Base-by-base conservation (phyloP, 148 eudicot genomes). In the Simmondsia chinensis region DNA sequence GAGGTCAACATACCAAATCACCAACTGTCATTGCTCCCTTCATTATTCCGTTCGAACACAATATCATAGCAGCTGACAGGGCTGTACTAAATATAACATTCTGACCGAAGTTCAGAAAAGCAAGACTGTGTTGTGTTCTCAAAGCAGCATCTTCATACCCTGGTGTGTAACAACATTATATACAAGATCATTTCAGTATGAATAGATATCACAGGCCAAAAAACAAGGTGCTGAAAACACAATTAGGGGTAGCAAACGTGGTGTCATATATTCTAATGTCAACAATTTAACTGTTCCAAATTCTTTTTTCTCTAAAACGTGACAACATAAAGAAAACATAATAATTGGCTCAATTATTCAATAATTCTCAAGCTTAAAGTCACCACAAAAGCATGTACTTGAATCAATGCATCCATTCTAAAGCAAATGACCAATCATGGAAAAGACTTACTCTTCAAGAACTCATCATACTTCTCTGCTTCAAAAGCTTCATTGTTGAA, bases 131-230 rank as follows among this genome's bases (percentile, higher is more conserved):
- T 61, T 88, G 97, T 54, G 97, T 84, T 72, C 80, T 71, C 39
- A 88, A 48, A 38, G 97, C 97, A 68, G 97, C 97, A 66, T 78
- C 82, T 61, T 83, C 97, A 66, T 83, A 88, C 58, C 79, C 97
- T 88, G 71, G 22, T 60, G 32, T 15, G 52, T 33, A 28, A 47
- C 12, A 60, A 38, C n/a, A n/a, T n/a, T n/a, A n/a, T n/a, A n/a
- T n/a, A n/a, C n/a, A n/a, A n/a, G n/a, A n/a, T n/a, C n/a, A n/a
- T n/a, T n/a, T n/a, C n/a, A n/a, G n/a, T n/a, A n/a, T n/a, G n/a
- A n/a, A n/a, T n/a, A n/a, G n/a, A n/a, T n/a, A n/a, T n/a, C n/a
- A n/a, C n/a, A n/a, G n/a, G n/a, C n/a, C n/a, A n/a, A n/a, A n/a
- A n/a, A n/a, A n/a, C n/a, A n/a, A n/a, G n/a, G n/a, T n/a, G n/a